These are phyloP conservation scores for Cylindrodendrum hubeiense DNA, from an alignment of 2,329 filamentous ascomycete genomes.

Conservation along the genomic window DNA sequence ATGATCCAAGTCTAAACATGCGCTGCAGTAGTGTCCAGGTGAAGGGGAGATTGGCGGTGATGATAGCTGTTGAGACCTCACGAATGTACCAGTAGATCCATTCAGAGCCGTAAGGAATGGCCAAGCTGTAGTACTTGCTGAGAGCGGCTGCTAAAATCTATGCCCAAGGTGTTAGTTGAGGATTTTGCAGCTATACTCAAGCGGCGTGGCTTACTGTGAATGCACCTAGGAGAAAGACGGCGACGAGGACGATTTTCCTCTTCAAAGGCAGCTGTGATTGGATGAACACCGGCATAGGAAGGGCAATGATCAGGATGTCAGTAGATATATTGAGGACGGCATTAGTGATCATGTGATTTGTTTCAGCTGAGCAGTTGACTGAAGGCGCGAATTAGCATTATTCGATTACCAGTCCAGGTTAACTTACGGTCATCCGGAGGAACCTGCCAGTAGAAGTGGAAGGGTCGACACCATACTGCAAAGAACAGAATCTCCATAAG, in stretches of 20 bases:
- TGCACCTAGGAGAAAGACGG: conserved; percentile 57
- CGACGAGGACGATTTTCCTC: conserved; percentile 64
- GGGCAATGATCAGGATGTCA: conserved; percentile 67
- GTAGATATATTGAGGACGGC: conserved; percentile 69
- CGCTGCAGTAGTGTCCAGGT: conserved; percentile 14
- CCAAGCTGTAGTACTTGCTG: conserved; percentile 13
- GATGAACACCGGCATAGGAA: conserved; percentile 66
- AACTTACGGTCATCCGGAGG: conserved; percentile 11
- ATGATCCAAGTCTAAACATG: no score
- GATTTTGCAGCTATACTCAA: no score
- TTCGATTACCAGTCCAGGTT: background rate
- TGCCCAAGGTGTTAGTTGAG: no score
- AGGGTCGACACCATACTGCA: conserved; percentile 39
- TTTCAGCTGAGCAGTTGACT: conserved; percentile 62
- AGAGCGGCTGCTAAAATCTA: conserved; percentile 9
- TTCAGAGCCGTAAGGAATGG: conserved; percentile 3
- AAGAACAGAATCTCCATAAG: conserved; percentile 64
- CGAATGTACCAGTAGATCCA: conserved; percentile 14
- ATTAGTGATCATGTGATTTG: conserved; percentile 69
- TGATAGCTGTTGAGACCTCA: conserved; percentile 12
- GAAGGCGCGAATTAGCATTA: background rate
- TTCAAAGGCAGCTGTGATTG: conserved; percentile 60
- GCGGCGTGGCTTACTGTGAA: conserved; percentile 61
- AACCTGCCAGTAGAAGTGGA: conserved; percentile 24
- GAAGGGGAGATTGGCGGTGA: conserved; percentile 10